Evolutionary conservation across 1,284 basidiomycete genomes (phyloP), one percentile per base, ranked within the genome.

Genomic region (Naganishia liquefaciens): DNA sequence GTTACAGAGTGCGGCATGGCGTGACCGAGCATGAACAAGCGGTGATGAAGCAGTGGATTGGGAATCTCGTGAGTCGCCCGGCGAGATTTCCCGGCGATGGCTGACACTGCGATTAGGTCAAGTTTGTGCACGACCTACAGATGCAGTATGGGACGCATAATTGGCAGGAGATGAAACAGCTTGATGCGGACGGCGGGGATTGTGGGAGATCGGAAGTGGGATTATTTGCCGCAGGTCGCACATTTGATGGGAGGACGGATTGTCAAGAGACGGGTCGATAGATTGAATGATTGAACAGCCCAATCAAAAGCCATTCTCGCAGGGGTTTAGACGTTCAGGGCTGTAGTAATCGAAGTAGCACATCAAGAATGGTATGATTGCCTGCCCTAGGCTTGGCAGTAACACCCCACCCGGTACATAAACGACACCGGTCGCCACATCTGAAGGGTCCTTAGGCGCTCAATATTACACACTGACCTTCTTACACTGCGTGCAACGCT

Each of bases 161-260:
- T 15, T 60, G 43, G 47, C 44, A 7, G 27, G 19, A 60, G 13
- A 28, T 40, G 30, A 60, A 60, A 28, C 23, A 19, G 5, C 43
- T 60, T 21, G 47, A 30, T 30, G 28, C 55, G 7, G 43, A 60
- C 17, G 55, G 55, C 13, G 40, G 40, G 4, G 46, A 46, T 60
- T 40, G 30, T 47, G 19, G 5, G 19, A 23, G 55, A 60, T 25
- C 15, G 23, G 3, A 60, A 50, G 30, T 60, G 55, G 55, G 43
- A 47, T 0, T 60, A 60, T 33, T 30, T 46, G 27, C 17, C 30
- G 43, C 43, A 47, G 27, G 55, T 60, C 19, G 55, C 55, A 7
- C 10, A 30, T 60, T 21, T 60, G 55, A 60, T 60, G 55, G 40
- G 43, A 43, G 30, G 33, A n/a, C n/a, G n/a, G n/a, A n/a, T n/a